Evolutionary conservation across 345 rosid genomes (phyloP).

Genomic region (Odontarrhena argentea): DNA sequence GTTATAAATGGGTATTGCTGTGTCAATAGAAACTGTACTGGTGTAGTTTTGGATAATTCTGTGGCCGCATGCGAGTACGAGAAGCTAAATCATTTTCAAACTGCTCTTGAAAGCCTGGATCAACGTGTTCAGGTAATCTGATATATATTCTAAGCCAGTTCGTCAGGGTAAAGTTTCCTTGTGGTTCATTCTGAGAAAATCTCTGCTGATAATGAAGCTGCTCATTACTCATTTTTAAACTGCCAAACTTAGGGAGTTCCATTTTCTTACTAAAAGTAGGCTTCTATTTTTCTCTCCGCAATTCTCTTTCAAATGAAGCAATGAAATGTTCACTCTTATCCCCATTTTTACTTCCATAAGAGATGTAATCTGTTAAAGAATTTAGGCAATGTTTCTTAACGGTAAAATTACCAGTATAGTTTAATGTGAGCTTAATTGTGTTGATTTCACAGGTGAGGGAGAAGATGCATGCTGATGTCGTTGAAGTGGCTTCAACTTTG

Average conservation of each 20-base stretch:
- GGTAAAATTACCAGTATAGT: not conserved
- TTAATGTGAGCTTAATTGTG: slow-evolving; percentile 2
- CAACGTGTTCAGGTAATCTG: slow-evolving; percentile 50
- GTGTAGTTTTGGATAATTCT: slow-evolving; percentile 60
- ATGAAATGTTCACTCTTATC: slow-evolving; percentile 1
- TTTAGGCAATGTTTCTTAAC: slow-evolving; percentile 9
- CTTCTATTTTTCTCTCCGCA: not conserved
- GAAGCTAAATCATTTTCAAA: slow-evolving; percentile 41
- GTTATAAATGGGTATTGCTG: slow-evolving; percentile 69
- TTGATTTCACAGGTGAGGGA: slow-evolving; percentile 42
- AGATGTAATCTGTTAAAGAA: not conserved
- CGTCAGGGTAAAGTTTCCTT: not conserved
- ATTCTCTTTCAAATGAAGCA: not conserved
- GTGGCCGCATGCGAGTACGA: slow-evolving; percentile 42
- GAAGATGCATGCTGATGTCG: slow-evolving; percentile 36
- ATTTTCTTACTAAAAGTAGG: not conserved
- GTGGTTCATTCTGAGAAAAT: slow-evolving; percentile 9
- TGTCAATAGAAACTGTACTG: slow-evolving; percentile 54
- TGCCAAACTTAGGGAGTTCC: slow-evolving; percentile 2
- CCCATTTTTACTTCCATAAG: not conserved
- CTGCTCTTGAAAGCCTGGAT: slow-evolving; percentile 35
- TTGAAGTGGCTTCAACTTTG: slow-evolving; percentile 42
- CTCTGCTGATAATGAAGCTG: not conserved
- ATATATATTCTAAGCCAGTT: slow-evolving; percentile 15
- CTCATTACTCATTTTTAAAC: not conserved